Base-by-base conservation (phyloP, 768 basidiomycete genomes). In the Austroboletus eburneus region DNA sequence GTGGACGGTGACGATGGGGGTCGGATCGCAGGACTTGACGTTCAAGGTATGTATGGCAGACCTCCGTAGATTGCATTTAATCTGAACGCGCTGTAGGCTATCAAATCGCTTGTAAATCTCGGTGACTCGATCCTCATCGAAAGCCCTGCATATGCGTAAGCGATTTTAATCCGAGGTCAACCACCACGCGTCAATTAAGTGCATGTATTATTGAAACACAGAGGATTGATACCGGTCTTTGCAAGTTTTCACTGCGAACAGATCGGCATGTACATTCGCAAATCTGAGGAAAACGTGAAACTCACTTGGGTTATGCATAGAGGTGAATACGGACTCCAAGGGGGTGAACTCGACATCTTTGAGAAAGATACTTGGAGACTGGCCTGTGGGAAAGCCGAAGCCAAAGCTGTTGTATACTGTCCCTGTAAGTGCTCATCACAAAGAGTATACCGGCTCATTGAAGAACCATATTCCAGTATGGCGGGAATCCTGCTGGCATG, bases 1-100 rank as follows among this genome's bases (percentile, higher is more conserved):
- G 5, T 95, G 91, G 90, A 68, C 71, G 22, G 59, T 88, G 5
- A 79, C 77, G 34, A 69, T 92, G 10, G 88, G 88, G 0, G 71
- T 74, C 30, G 90, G 91, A 20, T 86, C 85, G 32, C 91, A 92
- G 67, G 90, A 93, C 70, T 58, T 88, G 55, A 77, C 92, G 40
- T 83, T 76, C 69, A 94, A 93, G 77, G 89, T 36, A 9, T 20
- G 33, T 34, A 14, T 14, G 27, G 27, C 27, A 27, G n/a, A n/a
- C n/a, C n/a, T n/a, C n/a, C n/a, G n/a, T n/a, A 27, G 27, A 27
- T 27, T 27, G 27, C 27, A 27, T 34, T 34, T 34, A 14, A 16
- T 9, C 14, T n/a, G 16, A 16, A 34, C 33, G 5, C 5, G 33
- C 8, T 14, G 7, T 16, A 91, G 85, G 82, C 80, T n/a, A 76